Conservation (phyloP, 2,329 filamentous ascomycete genomes). For the Sporothrix dimorphospora region DNA sequence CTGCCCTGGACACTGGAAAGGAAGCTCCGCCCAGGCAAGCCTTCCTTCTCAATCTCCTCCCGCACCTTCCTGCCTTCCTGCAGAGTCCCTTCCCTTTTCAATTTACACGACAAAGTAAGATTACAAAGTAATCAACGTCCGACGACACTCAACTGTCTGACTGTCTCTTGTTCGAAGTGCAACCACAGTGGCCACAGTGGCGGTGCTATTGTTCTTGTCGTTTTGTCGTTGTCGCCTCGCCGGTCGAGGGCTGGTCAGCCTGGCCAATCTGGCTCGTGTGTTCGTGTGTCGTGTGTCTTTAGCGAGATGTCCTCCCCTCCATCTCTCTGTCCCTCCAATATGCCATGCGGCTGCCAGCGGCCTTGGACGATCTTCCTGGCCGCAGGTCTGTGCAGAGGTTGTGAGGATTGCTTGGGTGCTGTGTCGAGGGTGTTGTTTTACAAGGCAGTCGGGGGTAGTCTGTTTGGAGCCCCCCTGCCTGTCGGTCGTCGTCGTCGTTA, state of each 20-base stretch:
- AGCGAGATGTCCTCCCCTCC: constrained; percentile 7
- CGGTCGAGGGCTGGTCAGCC: background rate
- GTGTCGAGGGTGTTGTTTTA: background rate
- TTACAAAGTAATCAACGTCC: background rate
- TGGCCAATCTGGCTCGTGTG: too few species aligned
- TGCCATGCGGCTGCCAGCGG: constrained; percentile 15
- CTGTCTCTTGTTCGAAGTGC: background rate
- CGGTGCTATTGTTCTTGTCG: background rate
- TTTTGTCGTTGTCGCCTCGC: background rate
- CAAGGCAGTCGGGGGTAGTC: background rate
- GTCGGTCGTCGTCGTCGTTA: background rate
- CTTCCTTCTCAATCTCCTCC: background rate
- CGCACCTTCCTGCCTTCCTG: background rate
- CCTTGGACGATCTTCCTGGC: constrained; percentile 1
- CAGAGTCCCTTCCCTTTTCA: background rate
- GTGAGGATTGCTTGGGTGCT: too few species aligned
- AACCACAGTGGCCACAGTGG: background rate
- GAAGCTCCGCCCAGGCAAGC: background rate
- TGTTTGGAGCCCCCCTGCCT: background rate
- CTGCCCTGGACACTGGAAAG: background rate
- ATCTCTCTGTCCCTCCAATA: background rate
- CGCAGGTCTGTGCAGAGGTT: constrained; percentile 8
- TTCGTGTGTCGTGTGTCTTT: constrained; percentile 16
- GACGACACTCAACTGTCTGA: too few species aligned
- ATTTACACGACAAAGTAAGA: background rate